Evolutionary conservation across 352 stramenopile species (phyloP), one percentile per base, ranked within the genome.

Genomic region (Pythium insidiosum): DNA sequence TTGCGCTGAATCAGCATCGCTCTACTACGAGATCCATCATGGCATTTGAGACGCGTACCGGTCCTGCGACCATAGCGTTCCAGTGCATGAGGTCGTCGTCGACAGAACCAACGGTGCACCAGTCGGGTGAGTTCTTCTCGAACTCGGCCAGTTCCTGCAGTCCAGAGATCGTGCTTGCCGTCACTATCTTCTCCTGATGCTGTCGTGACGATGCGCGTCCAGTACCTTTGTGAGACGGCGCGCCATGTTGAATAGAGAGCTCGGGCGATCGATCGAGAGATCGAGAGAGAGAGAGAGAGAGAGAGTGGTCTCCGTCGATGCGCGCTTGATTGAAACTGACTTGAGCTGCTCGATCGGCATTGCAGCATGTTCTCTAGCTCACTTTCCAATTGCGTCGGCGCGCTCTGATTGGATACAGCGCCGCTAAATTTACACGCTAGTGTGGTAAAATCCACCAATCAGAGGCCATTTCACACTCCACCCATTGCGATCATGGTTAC

Each of bases 51-150:
- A n/a, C n/a, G 75, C 79, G 43, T 80, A 94, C 82, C n/a, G 83
- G 83, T 13, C 83, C 83, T 10, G 79, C 79, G 24, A 95, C 70
- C 78, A 95, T 94, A 30, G 83, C 83, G 54, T 94, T 94, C 83
- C 83, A 95, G 67, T 95, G 83, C 69, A 95, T 80, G 21, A 95
- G 68, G 47, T 95, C 78, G 47, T 95, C 79, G 43, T 92, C 79
- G 23, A 95, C 83, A 1, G 81, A 63, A 53, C 83, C 69, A 15
- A 93, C 83, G 1, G 76, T 94, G 69, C 80, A 92, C 81, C 81
- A 95, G 10, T 95, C 83, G 41, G 81, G 81, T 46, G 83, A 88
- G 70, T 87, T 94, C 56, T 88, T 88, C 60, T 92, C 78, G 34
- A 95, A 93, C 47, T 94, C 81, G 13, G 72, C 65, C 15, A 94